A percentile compares a stretch with the other conserved stretches of the same genome.
These are phyloP conservation scores for Athelia sp. DNA, from an alignment of 1,284 basidiomycete genomes.

Conservation along the genomic window DNA sequence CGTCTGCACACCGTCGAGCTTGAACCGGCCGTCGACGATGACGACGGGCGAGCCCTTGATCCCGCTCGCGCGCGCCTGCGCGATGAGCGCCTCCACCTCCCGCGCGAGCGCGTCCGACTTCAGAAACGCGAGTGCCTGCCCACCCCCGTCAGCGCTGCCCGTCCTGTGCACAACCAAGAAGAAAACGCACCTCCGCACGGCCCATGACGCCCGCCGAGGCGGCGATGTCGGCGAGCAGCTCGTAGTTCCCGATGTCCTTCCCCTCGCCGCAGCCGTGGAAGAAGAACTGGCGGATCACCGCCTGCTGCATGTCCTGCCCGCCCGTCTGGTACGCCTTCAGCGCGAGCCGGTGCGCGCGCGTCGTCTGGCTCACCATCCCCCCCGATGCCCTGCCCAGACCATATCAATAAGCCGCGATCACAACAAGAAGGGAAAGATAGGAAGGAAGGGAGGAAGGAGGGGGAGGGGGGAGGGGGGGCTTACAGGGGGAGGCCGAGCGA, in stretches of 20 bases:
- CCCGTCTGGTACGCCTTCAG: constrained; percentile 66
- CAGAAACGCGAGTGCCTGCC: constrained; percentile 58
- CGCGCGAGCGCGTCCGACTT: constrained; percentile 60
- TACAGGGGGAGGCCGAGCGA: constrained; percentile 66
- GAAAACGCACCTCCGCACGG: no score
- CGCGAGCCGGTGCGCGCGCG: constrained; percentile 66
- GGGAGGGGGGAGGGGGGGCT: constrained; percentile 19
- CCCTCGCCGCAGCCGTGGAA: constrained; percentile 61
- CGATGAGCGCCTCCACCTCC: constrained; percentile 66
- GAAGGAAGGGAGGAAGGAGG: constrained; percentile 1
- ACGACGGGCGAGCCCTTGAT: constrained; percentile 79
- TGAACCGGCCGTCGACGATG: constrained; percentile 77
- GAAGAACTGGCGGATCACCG: constrained; percentile 56
- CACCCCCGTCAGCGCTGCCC: no score
- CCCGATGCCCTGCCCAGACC: neutral
- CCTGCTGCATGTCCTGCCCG: constrained; percentile 58
- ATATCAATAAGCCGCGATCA: neutral
- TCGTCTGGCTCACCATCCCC: constrained; percentile 63
- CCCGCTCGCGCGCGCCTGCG: constrained; percentile 62
- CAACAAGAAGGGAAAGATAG: no score
- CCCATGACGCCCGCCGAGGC: constrained; percentile 57
- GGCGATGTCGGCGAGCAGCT: constrained; percentile 59
- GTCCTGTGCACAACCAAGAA: no score
- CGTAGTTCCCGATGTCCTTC: constrained; percentile 57
- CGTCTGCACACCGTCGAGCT: constrained; percentile 69